phyloP scores from a whole-genome alignment of 176 grass and related monocot species.

The Calamus simplicifolius region DNA sequence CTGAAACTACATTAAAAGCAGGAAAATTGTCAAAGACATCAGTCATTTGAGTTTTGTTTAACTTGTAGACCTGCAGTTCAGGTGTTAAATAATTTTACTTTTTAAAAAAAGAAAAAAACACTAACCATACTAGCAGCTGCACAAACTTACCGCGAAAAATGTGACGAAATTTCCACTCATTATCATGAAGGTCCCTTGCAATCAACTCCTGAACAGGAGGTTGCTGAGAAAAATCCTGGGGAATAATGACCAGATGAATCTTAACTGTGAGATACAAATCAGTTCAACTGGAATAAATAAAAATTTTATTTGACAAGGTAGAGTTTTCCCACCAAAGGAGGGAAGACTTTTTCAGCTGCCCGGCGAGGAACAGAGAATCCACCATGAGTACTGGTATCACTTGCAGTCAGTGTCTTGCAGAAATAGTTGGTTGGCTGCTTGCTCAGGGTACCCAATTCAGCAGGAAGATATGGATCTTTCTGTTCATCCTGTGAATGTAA shows the following conservation, averaged over 20 bases:
- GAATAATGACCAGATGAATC: neutral
- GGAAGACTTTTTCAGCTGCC: constrained; percentile 97
- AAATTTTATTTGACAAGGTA: too few relatives aligned
- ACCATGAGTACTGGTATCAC: constrained; percentile 94
- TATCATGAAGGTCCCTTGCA: constrained; percentile 85
- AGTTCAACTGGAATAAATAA: too few relatives aligned
- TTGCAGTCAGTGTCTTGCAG: constrained; percentile 94
- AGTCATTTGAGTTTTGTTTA: too few relatives aligned
- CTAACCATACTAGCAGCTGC: too few relatives aligned
- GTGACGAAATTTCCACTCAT: constrained; percentile 98
- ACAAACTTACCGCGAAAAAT: constrained; percentile 70
- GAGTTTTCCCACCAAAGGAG: constrained; percentile 49
- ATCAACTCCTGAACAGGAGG: constrained; percentile 83
- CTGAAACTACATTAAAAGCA: too few relatives aligned
- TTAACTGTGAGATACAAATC: too few relatives aligned
- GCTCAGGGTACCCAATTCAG: constrained; percentile 65
- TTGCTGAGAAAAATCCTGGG: constrained; percentile 81
- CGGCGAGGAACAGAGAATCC: constrained; percentile 93
- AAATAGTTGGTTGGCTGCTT: constrained; percentile 98
- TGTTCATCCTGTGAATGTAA: constrained; percentile 61
- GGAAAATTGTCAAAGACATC: too few relatives aligned
- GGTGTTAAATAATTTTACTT: neutral
- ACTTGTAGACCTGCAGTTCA: too few relatives aligned
- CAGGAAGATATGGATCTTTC: constrained; percentile 79
- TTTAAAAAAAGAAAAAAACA: neutral